phyloP scores from a whole-genome alignment of 2,329 filamentous ascomycete species.

The Colletotrichum sp. region DNA sequence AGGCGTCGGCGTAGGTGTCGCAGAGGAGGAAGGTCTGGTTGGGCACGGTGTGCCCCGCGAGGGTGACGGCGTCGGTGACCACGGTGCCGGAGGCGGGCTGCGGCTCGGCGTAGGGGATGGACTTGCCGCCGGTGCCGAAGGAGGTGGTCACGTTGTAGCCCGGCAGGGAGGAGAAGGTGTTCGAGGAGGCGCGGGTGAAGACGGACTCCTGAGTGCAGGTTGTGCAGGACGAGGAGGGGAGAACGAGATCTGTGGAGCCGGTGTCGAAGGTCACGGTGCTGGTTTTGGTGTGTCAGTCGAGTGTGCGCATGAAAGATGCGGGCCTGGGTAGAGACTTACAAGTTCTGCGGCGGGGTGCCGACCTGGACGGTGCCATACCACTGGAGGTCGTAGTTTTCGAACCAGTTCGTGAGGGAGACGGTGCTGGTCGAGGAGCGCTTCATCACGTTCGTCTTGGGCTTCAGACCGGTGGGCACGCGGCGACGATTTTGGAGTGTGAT shows the following conservation, averaged over 20 bases:
- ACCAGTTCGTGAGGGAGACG: not conserved
- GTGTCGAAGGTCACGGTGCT: constrained; percentile 38
- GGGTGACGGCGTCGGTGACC: constrained; percentile 32
- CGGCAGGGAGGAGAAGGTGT: constrained; percentile 29
- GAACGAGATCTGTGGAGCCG: constrained; percentile 30
- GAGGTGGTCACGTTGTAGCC: constrained; percentile 14
- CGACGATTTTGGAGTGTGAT: not conserved
- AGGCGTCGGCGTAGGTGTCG: constrained; percentile 27
- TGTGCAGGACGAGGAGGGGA: constrained; percentile 32
- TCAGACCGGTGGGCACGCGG: not conserved
- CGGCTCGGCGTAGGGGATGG: constrained; percentile 25
- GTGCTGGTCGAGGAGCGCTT: not conserved
- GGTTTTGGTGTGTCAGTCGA: not conserved
- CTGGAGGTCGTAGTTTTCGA: not conserved
- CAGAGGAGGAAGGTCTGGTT: constrained; percentile 35
- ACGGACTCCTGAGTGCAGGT: constrained; percentile 24
- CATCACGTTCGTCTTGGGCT: not conserved
- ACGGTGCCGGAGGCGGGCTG: constrained; percentile 28
- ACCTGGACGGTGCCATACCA: not conserved
- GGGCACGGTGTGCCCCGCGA: constrained; percentile 24
- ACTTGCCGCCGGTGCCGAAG: constrained; percentile 33
- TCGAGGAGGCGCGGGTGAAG: constrained; percentile 32
- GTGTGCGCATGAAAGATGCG: too few relatives aligned
- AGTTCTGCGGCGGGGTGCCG: not conserved
- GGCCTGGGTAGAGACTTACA: not conserved